These are phyloP conservation scores for Amniculicola lignicola DNA, from an alignment of 495 filamentous ascomycete genomes.

Conservation along the genomic window DNA sequence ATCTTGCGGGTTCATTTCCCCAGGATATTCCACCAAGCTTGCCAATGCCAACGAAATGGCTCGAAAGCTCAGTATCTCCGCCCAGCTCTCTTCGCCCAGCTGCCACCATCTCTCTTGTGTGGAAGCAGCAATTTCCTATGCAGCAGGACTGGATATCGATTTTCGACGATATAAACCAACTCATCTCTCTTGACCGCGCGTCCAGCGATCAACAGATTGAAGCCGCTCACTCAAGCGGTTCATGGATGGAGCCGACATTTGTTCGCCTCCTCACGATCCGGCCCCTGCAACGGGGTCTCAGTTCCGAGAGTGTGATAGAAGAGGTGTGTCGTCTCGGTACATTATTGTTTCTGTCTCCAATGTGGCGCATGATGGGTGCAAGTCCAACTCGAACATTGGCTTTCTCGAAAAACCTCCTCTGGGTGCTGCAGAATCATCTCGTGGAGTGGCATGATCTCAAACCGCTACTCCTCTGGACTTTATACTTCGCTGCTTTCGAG, in stretches of 20 bases:
- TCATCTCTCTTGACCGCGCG: conserved; percentile 7
- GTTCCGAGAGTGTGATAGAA: conserved; percentile 3
- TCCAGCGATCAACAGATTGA: background rate
- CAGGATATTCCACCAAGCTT: conserved; percentile 8
- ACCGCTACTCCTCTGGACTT: conserved; percentile 9
- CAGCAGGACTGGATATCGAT: conserved; percentile 9
- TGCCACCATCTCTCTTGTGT: conserved; percentile 1
- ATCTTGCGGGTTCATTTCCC: conserved; percentile 4
- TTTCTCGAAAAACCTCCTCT: conserved; percentile 5
- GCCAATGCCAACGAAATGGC: conserved; percentile 6
- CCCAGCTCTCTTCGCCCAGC: conserved; percentile 5
- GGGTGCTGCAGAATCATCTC: conserved; percentile 4
- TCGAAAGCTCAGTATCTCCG: background rate
- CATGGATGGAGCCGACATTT: conserved; percentile 15
- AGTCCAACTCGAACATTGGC: background rate
- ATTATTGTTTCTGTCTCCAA: conserved; percentile 7
- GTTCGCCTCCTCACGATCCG: conserved; percentile 11
- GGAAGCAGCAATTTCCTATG: conserved; percentile 15
- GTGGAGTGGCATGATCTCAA: conserved; percentile 16
- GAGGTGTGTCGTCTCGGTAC: conserved; percentile 19
- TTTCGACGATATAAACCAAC: conserved; percentile 16
- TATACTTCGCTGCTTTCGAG: conserved; percentile 17
- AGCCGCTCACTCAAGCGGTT: background rate
- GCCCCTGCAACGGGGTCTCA: background rate
- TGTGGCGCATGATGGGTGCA: conserved; percentile 7